Evolutionary conservation across 1,139 yeast species (phyloP).

Genomic region (Suhomyces taliae): DNA sequence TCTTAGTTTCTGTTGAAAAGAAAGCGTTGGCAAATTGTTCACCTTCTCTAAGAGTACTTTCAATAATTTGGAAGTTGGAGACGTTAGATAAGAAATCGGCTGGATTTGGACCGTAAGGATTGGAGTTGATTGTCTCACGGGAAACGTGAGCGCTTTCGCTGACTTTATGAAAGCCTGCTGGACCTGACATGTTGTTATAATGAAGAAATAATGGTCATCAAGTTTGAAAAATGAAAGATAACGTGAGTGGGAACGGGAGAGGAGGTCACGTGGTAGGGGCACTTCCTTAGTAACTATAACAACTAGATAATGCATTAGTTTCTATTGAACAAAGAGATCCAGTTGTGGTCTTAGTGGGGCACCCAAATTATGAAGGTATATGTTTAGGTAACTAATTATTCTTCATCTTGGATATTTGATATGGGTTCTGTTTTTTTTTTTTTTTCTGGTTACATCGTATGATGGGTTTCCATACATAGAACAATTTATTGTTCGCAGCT

Average conservation of each 20-base stretch:
- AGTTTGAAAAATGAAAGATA: slow-evolving; percentile 2
- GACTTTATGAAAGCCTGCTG: slow-evolving; percentile 47
- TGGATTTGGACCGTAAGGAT: slow-evolving; percentile 97
- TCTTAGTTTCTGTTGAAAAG: slow-evolving; percentile 91
- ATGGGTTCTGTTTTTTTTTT: too few species aligned
- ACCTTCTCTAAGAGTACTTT: slow-evolving; percentile 96
- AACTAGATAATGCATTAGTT: too few species aligned
- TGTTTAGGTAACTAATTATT: too few species aligned
- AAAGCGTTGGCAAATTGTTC: slow-evolving; percentile 98
- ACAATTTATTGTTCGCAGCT: too few species aligned
- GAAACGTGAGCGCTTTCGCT: slow-evolving; percentile 42
- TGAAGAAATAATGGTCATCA: neutral
- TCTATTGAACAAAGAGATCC: too few species aligned
- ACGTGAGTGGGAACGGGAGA: neutral
- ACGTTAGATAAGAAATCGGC: slow-evolving; percentile 91
- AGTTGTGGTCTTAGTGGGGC: too few species aligned
- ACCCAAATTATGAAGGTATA: too few species aligned
- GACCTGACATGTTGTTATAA: slow-evolving; percentile 20
- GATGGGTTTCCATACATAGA: too few species aligned
- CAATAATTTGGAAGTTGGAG: slow-evolving; percentile 84
- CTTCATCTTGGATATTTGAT: too few species aligned
- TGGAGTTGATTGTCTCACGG: slow-evolving; percentile 26
- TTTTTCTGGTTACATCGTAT: too few species aligned
- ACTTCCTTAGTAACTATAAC: too few species aligned
- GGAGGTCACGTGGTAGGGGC: slow-evolving; percentile 1